Base-by-base conservation (phyloP, 2,329 filamentous ascomycete genomes). In the Chaetomium strumarium region DNA sequence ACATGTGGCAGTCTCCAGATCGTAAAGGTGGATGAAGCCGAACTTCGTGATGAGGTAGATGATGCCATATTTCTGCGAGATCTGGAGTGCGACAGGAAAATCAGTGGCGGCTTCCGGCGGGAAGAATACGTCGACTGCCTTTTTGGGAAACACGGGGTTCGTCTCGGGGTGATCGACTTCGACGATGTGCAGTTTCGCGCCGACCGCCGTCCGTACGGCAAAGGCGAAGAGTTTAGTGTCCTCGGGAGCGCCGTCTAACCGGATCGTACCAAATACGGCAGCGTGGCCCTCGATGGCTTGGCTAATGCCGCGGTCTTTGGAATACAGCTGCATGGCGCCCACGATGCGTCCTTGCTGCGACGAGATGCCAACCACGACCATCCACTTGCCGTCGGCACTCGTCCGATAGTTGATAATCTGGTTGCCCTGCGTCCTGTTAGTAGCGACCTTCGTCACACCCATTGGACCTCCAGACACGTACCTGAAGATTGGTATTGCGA, bases 341-440 rank as follows among this genome's bases (percentile, higher is more conserved):
- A 95, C 91, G 39, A 99, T 91, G 56, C 93, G 89, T 52, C 91
- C 92, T 68, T 91, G 85, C 67, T 95, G 88, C 68, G 91, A 89
- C 54, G 91, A 91, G 64, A 99, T 99, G 65, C 93, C 93, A 53
- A 99, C 90, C 52, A 96, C 85, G 30, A 95, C 91, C 85, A 95
- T 95, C 93, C 93, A 99, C 73, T 96, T 96, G 69, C 90, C 90
- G 60, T 99, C 92, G 60, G 85, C 83, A 71, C 92, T 96, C 63
- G 95, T 88, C 62, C 92, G 90, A 75, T 99, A 99, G 76, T 97
- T 99, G 81, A 99, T 99, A 72, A 99, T 99, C 82, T 99, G 93
- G 73, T 90, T 95, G 60, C 86, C 87, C 89, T 95, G 64, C 12
- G n/a, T 43, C 14, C 33, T 50, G 53, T 59, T 37, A 65, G 59